Evolutionary conservation across 2,329 filamentous ascomycete genomes (phyloP).

Genomic region (Colletotrichum siamense): DNA sequence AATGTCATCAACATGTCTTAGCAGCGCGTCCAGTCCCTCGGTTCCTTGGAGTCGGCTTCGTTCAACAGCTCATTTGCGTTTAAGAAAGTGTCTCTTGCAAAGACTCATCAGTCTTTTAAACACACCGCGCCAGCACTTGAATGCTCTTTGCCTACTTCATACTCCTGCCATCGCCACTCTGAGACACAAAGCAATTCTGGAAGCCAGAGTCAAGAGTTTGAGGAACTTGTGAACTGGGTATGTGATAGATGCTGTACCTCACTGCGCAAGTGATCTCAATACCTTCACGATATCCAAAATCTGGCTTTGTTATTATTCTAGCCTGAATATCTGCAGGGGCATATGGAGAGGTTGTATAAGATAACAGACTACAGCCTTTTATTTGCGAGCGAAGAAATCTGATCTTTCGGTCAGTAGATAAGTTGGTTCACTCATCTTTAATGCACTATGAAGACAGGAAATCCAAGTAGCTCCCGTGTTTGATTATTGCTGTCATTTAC

Average conservation of each 20-base stretch:
- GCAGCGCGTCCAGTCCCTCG: background rate
- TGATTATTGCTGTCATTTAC: no score
- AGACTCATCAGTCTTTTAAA: background rate
- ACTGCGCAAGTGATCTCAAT: no score
- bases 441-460: no score
- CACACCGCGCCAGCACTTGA: background rate
- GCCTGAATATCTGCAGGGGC: background rate
- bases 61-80: background rate
- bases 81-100: background rate
- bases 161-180: background rate
- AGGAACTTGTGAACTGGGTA: background rate
- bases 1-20: background rate
- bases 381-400: background rate
- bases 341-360: background rate
- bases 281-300: no score
- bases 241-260: background rate
- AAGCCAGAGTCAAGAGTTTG: background rate
- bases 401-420: no score
- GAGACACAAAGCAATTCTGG: background rate
- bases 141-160: background rate
- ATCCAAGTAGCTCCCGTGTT: no score
- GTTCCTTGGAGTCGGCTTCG: background rate
- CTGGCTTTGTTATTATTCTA: accelerated
- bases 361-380: no score
- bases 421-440: no score